Conservation (phyloP, 495 filamentous ascomycete species). For the Penicillium daleae region DNA sequence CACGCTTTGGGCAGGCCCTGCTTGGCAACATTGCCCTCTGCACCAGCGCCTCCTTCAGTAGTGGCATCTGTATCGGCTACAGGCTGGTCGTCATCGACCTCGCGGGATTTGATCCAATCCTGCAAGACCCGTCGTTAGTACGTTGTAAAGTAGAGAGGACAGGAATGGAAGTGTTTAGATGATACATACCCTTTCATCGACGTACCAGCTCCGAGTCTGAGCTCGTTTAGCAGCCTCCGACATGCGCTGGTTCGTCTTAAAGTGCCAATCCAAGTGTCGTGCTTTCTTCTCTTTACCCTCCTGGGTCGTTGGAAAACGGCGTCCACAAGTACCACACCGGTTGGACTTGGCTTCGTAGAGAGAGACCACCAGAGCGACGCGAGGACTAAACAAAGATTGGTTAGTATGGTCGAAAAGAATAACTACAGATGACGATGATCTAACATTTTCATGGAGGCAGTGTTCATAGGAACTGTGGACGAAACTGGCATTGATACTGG, state of each 20-base stretch:
- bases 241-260: conserved; percentile 87
- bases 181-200: conserved; percentile 79
- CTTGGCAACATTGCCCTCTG: conserved; percentile 44
- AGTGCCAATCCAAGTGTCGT: conserved; percentile 98
- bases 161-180: conserved; percentile 4
- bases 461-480: conserved; percentile 64
- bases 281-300: conserved; percentile 83
- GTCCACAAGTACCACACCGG: conserved; percentile 87
- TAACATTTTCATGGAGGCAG: conserved; percentile 79
- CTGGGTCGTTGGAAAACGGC: conserved; percentile 76
- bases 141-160: conserved; percentile 12
- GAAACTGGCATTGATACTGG: conserved; percentile 23
- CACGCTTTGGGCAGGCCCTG: conserved; percentile 71
- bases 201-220: conserved; percentile 90
- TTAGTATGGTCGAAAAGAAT: conserved; percentile 27
- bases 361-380: conserved; percentile 68
- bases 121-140: conserved; percentile 24
- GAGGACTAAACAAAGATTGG: conserved; percentile 59
- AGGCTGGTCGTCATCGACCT: conserved; percentile 66
- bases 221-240: conserved; percentile 78
- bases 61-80: conserved; percentile 46
- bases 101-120: conserved; percentile 89
- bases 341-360: conserved; percentile 81
- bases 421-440: conserved; percentile 23
- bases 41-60: conserved; percentile 35